phyloP scores from a whole-genome alignment of 2,329 filamentous ascomycete genomes.

The Ceratocystis alfenasii region DNA sequence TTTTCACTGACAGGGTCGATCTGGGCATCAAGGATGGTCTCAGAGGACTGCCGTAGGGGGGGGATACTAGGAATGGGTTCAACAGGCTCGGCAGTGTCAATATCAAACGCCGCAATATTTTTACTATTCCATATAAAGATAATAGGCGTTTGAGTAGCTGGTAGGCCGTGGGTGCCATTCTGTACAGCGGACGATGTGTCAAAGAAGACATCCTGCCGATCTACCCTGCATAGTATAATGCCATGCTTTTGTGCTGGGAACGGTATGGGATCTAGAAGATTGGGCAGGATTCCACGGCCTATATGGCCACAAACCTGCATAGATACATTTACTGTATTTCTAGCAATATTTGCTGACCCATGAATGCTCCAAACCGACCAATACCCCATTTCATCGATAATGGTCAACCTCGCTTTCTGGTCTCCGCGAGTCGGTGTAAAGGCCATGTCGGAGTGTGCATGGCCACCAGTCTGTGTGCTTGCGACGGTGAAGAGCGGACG shows the following conservation, averaged over 20 bases:
- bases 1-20: constrained; percentile 13
- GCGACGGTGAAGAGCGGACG: constrained; percentile 45
- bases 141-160: constrained; percentile 3
- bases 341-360: constrained; percentile 30
- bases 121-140: constrained; percentile 21
- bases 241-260: constrained; percentile 33
- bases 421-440: constrained; percentile 44
- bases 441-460: constrained; percentile 47
- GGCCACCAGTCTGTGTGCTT: constrained; percentile 41
- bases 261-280: constrained; percentile 28
- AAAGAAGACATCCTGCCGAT: not conserved
- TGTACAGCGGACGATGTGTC: not conserved
- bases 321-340: constrained; percentile 29
- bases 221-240: constrained; percentile 32
- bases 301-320: constrained; percentile 36
- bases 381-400: constrained; percentile 52
- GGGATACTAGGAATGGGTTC: constrained; percentile 12
- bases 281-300: constrained; percentile 30
- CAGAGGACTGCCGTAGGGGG: constrained; percentile 13
- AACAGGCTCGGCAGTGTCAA: constrained; percentile 4
- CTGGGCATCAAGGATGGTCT: constrained; percentile 20
- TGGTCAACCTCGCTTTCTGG: constrained; percentile 45
- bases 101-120: constrained; percentile 14
- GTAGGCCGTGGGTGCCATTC: not conserved
- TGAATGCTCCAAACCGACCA: constrained; percentile 58